Base-by-base conservation (phyloP, 2,329 filamentous ascomycete genomes). In the Ophiostoma montium region DNA sequence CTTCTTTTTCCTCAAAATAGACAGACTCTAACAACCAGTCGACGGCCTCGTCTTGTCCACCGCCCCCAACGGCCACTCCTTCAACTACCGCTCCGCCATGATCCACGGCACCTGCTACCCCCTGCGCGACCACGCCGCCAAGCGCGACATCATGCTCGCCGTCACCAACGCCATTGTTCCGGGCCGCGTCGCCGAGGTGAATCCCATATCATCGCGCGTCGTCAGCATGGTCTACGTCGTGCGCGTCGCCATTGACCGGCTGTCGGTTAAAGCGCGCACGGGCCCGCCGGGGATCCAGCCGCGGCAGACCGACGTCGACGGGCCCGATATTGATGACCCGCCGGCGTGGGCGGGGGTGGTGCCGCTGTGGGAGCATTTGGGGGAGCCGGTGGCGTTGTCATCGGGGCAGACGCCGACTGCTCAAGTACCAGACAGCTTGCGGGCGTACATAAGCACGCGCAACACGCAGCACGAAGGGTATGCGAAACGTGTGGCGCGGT, bases 21-120 rank as follows among this genome's bases (percentile, higher is more conserved):
- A 48, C 23, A 6, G 3, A 32, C 19, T 16, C n/a, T n/a, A n/a
- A n/a, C n/a, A n/a, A n/a, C n/a, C n/a, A 55, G 52, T 55, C 33
- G 52, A 55, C 38, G 54, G 52, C 31, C 52, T 55, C 1, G 54
- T 52, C 3, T 43, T 55, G 3, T 54, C 54, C 10, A 52, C 50
- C 1, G 54, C 54, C 3, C 54, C 54, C 23, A 55, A 55, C 47
- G 54, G 50, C 23, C 54, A 55, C 49, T 51, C 54, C 5, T 55
- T 55, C 50, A 55, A 55, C 54, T 55, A 55, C 52, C 53, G 54
- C 11, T 46, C 48, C 1, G 54, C 54, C 30, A 55, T 50, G 4
- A 32, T 55, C 23, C 54, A 55, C 47, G 54, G 52, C 42, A 51
- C 52, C 10, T 54, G 54, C 36, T 21, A 19, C 35, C 46, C 50